Evolutionary conservation across 1,139 yeast species (phyloP).

Genomic region (Lodderomyces oxycetoniae): DNA sequence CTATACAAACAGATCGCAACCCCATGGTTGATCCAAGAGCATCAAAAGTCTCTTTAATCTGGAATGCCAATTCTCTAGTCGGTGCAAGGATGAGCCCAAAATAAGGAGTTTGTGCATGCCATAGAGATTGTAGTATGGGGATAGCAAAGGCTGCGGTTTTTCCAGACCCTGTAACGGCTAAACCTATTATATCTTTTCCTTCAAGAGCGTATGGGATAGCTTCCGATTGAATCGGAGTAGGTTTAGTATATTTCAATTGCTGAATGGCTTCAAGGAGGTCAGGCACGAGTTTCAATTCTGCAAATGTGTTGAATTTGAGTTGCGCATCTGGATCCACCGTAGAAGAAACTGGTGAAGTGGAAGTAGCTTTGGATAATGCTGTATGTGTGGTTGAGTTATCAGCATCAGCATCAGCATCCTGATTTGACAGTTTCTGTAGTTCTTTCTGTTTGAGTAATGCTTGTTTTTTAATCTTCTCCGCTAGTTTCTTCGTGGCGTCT

Average conservation of each 20-base stretch:
- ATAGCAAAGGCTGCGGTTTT: slow-evolving; percentile 85
- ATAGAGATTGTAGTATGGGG: slow-evolving; percentile 84
- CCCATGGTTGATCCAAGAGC: slow-evolving; percentile 93
- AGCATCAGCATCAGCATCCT: slow-evolving; percentile 12
- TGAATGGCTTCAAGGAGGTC: slow-evolving; percentile 79
- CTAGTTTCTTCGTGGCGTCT: slow-evolving; percentile 32
- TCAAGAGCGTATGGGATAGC: slow-evolving; percentile 88
- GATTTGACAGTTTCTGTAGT: slow-evolving; percentile 10
- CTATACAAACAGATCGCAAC: slow-evolving; percentile 76
- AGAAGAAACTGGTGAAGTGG: not conserved
- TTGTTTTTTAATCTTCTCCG: slow-evolving; percentile 51
- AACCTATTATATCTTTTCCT: slow-evolving; percentile 78
- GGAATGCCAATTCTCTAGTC: slow-evolving; percentile 95
- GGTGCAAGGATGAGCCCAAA: slow-evolving; percentile 92
- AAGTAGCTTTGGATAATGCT: slow-evolving; percentile 6
- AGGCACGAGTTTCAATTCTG: slow-evolving; percentile 63
- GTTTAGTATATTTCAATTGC: slow-evolving; percentile 56
- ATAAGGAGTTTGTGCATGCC: slow-evolving; percentile 84
- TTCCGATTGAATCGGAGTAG: slow-evolving; percentile 90
- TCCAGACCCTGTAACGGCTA: slow-evolving; percentile 84
- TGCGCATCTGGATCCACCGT: slow-evolving; percentile 21
- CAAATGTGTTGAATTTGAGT: slow-evolving; percentile 38
- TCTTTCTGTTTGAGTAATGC: slow-evolving; percentile 34
- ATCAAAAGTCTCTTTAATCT: slow-evolving; percentile 91
- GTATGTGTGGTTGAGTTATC: slow-evolving; percentile 7